Evolutionary conservation across 805 yeast species (phyloP), one percentile per base, ranked within the genome.

Genomic region (Saturnispora diversa): DNA sequence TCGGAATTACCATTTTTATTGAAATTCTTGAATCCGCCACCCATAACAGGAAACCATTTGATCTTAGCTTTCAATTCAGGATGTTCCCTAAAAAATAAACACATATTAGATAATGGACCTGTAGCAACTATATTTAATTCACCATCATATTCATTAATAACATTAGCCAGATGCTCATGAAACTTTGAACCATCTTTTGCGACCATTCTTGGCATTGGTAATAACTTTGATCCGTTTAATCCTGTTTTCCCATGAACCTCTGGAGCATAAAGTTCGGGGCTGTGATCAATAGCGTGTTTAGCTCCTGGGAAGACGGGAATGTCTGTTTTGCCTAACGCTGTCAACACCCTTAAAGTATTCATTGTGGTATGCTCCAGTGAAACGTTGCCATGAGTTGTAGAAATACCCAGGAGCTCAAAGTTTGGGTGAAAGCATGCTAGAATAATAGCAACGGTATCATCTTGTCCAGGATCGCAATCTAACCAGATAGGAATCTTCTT

Each of bases 381-480:
- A 0, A 85, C 75, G 49, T 80, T 80, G 2, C 94, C 94, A 52
- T 76, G 80, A 17, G 79, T 80, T 0, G 90, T 77, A 23, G 86
- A 76, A n/a, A 84, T 68, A 2, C 92, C 94, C 3, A 77, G 49
- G 8, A 84, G 58, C 12, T 72, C 57, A 59, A 75, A 73, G 20
- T 68, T 60, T 0, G 85, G 83, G 47, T 77, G 72, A 52, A 70
- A 74, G 6, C 74, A 63, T 0, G 84, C 75, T 20, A 86, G 48
- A 8, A 83, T 61, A 6, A 86, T 66, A 4, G 92, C 95, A 33
- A 84, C 70, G 2, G 84, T 80, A 52, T 86, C 96, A 54, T 86
- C 95, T 52, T 82, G 92, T 2, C 95, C 95, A 0, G 95, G 94
- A 54, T 86, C 95, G 58, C 95, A 86, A 60, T 86, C 95, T 10